phyloP scores from a whole-genome alignment of 2,329 filamentous ascomycete genomes.

The Stenocarpella maydis region DNA sequence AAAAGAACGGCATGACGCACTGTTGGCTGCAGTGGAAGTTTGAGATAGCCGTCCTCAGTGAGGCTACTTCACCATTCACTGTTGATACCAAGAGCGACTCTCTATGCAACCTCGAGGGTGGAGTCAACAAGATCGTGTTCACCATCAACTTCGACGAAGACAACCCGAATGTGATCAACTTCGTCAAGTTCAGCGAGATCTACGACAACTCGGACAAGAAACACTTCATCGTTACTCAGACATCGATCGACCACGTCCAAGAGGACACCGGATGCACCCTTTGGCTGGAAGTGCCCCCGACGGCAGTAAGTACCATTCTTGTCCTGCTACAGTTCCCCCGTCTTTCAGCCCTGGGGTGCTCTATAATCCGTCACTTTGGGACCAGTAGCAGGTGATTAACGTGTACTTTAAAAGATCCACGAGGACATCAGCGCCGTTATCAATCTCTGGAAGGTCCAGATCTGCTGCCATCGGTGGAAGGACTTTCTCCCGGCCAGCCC shows the following conservation, averaged over 20 bases:
- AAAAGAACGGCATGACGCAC: constrained; percentile 13
- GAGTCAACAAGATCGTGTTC: constrained; percentile 23
- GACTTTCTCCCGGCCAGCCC: constrained; percentile 5
- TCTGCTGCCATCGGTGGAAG: constrained; percentile 27
- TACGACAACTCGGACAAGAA: background rate
- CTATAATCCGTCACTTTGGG: no score
- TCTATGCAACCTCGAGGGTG: background rate
- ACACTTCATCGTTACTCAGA: constrained; percentile 29
- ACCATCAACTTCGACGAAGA: constrained; percentile 10
- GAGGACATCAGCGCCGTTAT: constrained; percentile 13
- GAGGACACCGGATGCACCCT: constrained; percentile 16
- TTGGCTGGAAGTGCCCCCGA: constrained; percentile 23
- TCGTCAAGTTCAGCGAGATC: constrained; percentile 26
- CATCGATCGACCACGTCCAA: constrained; percentile 27
- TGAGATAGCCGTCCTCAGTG: constrained; percentile 14
- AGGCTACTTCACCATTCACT: background rate
- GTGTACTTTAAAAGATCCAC: no score
- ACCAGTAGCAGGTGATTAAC: no score
- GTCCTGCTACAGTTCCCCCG: no score
- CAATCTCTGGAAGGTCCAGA: constrained; percentile 2
- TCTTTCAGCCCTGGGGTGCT: no score
- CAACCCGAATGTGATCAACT: constrained; percentile 27
- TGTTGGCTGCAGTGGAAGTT: constrained; percentile 31
- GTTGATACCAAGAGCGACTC: constrained; percentile 7
- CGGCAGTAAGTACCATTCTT: no score